Base-by-base conservation (phyloP, 2,329 filamentous ascomycete species). In the Macrophomina pseudophaseolina region DNA sequence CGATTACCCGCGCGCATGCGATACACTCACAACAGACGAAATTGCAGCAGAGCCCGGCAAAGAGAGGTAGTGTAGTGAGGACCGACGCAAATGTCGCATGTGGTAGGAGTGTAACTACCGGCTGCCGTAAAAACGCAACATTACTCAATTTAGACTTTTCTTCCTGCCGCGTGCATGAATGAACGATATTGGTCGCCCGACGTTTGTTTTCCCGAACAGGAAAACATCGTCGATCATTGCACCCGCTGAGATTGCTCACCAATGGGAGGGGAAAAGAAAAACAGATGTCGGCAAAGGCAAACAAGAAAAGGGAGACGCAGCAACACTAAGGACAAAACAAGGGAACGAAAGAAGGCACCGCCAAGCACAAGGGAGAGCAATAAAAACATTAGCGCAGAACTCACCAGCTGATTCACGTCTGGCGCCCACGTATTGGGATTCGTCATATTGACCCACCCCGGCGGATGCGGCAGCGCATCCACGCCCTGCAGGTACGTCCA, bases 381-480 rank as follows among this genome's bases (percentile, higher is more conserved):
- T 7, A 28, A 30, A 42, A 28, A 35, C 23, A 23, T 23, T 23
- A 23, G n/a, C 23, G 23, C 23, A 23, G 23, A 44, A 35, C 66
- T 18, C 42, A 69, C 69, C 16, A 62, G 66, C 59, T 65, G 33
- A 44, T 46, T 72, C 30, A 77, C 72, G 40, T 75, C 74, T 1
- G 76, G 76, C 9, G 75, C 76, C 76, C 76, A 78, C 18, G 76
- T 70, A 30, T 68, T 64, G 9, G 70, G 69, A 9, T 16, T 9
- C 28, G 54, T 9, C 54, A 53, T 52, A 32, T 70, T 46, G 53
- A 69, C 69, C 65, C 65, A 66, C 16, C 18, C 48, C 16, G 65
- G 65, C 40, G 65, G 65, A 35, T 49, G 30, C 12, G 66, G 66
- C 53, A 68, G 64, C 42, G 66, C 62, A 44, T 68, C 66, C 32